These are phyloP conservation scores for Phytophthora ohioensis DNA, from an alignment of 352 stramenopile species.

Conservation along the genomic window DNA sequence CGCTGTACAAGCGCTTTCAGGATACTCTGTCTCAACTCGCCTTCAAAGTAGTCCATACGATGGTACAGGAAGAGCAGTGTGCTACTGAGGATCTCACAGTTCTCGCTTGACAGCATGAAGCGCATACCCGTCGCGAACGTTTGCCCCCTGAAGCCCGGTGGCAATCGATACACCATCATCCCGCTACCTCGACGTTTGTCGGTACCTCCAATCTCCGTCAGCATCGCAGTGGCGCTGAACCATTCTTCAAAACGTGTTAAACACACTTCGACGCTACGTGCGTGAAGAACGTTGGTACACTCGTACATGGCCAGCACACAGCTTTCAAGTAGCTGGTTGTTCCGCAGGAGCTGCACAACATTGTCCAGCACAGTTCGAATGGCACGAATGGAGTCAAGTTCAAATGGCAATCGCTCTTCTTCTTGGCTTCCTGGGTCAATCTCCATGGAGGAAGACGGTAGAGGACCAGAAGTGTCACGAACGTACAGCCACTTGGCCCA, in stretches of 20 bases:
- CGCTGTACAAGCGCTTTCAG: conserved; percentile 78
- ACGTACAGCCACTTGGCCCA: conserved; percentile 74
- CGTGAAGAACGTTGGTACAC: conserved; percentile 74
- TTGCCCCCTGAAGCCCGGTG: conserved; percentile 54
- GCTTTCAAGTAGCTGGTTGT: conserved; percentile 69
- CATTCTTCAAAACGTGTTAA: conserved; percentile 75
- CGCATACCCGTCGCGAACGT: conserved; percentile 67
- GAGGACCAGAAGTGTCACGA: conserved; percentile 51
- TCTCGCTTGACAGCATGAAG: conserved; percentile 78
- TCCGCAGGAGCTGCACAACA: conserved; percentile 63
- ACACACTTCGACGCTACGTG: conserved; percentile 69
- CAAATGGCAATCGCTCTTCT: conserved; percentile 50
- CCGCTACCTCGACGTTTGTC: conserved; percentile 27
- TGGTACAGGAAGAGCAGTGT: conserved; percentile 80
- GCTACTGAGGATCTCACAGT: conserved; percentile 74
- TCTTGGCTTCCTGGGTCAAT: conserved; percentile 37
- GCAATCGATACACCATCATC: conserved; percentile 58
- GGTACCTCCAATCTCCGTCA: conserved; percentile 31
- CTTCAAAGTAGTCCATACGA: conserved; percentile 76
- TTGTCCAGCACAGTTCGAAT: conserved; percentile 67
- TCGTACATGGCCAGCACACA: conserved; percentile 77
- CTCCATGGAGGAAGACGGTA: conserved; percentile 43
- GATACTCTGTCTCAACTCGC: conserved; percentile 69
- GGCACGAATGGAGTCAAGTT: conserved; percentile 56
- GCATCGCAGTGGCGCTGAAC: conserved; percentile 57